These are phyloP conservation scores for Sphenostylis stenocarpa DNA, from an alignment of 306 rosid genomes.

Conservation along the genomic window DNA sequence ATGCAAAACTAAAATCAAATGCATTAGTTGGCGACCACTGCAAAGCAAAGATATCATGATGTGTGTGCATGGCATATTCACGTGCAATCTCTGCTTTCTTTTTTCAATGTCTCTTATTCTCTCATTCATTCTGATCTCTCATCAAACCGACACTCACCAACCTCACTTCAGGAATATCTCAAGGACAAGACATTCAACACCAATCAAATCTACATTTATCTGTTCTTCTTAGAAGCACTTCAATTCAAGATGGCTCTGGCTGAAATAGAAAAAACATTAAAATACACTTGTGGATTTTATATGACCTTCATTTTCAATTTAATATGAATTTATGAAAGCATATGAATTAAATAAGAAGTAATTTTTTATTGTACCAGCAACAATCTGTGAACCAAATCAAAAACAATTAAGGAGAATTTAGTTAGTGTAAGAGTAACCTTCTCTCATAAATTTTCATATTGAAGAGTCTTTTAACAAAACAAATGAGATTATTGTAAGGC, in stretches of 20 bases:
- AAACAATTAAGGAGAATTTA: no score
- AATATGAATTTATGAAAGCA: background rate
- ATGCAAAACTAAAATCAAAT: slow-evolving; percentile 28
- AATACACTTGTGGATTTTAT: background rate
- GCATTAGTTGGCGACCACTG: slow-evolving; percentile 31
- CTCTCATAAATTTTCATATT: no score
- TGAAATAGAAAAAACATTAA: background rate
- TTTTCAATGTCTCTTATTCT: slow-evolving; percentile 3
- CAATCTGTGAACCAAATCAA: no score
- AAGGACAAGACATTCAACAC: slow-evolving; percentile 20
- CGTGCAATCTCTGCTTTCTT: slow-evolving; percentile 32
- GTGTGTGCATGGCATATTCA: slow-evolving; percentile 32
- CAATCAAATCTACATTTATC: background rate
- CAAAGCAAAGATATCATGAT: slow-evolving; percentile 26
- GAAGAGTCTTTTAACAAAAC: no score
- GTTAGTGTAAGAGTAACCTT: no score
- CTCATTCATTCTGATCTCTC: slow-evolving; percentile 8
- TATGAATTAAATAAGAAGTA: background rate
- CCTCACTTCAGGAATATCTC: background rate
- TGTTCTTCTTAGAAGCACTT: background rate
- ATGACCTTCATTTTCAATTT: background rate
- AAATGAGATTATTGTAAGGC: no score
- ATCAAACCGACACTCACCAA: slow-evolving; percentile 9
- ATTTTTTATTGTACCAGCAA: no score
- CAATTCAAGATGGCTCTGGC: background rate